Evolutionary conservation across 371 early-diverging fungal genomes (phyloP), one percentile per base, ranked within the genome.

Genomic region (Batrachochytrium dendrobatidis): DNA sequence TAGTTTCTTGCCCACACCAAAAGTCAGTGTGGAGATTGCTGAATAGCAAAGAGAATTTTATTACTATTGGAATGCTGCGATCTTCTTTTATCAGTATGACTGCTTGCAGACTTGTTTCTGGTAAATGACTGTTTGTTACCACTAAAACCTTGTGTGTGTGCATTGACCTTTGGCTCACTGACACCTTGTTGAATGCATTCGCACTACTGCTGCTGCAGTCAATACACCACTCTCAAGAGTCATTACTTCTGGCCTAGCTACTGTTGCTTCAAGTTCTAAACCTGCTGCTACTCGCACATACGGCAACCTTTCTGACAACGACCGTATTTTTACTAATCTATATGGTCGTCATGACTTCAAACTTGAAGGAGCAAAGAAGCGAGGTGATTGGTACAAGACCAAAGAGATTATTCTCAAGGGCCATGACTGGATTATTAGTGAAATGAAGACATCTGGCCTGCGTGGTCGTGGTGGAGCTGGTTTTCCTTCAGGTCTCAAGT

Each of bases 381-480:
- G 96, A 62, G 96, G 98, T 56, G 96, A 97, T 79, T 97, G 96
- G 96, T 86, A 94, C 85, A 94, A 94, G 80, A 97, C 98, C 59
- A 97, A 97, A 79, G 96, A 97, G 71, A 85, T 97, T 48, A 67
- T 97, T 34, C 82, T 89, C 55, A 97, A 97, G 77, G 98, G 98
- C 46, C 85, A 90, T 67, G 90, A 91, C 55, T 97, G 95, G 95
- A 97, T 97, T 66, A 77, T 97, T 63, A 86, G 92, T 69, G 94
- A 97, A 81, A 88, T 95, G 83, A 97, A 97, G 77, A 82, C 80
- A 54, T 92, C 92, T 25, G 98, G 98, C 44, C 81, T 97, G 59
- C 86, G 98, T 64, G 96, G 98, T 57, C 90, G 98, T 62, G 98
- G 96, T 70, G 98, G 96, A 67, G 98, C 96, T 63, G 98, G 98